A percentile compares a stretch with the other conserved stretches of the same genome.
phyloP scores from a whole-genome alignment of 176 grass and related monocot genomes.

The Eragrostis nindensis region DNA sequence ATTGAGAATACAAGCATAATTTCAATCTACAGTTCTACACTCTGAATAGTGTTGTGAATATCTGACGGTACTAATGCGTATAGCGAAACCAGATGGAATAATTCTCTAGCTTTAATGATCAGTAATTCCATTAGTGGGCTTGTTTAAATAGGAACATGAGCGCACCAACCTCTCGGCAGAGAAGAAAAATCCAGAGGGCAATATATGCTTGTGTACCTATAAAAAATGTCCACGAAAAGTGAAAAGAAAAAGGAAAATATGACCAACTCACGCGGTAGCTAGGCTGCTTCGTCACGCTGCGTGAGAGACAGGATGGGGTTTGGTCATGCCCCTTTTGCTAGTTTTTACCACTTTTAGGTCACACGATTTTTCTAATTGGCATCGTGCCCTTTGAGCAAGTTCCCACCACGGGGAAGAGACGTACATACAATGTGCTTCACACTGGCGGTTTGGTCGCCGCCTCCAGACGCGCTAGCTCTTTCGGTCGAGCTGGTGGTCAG shows the following conservation, averaged over 20 bases:
- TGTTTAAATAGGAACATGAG: no score
- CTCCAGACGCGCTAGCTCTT: not conserved
- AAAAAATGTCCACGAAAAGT: not conserved
- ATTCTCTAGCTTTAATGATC: no score
- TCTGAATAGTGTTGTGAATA: no score
- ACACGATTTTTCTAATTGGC: not conserved
- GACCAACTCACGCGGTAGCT: not conserved
- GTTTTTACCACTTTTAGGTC: slow-evolving; percentile 41
- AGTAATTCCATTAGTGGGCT: no score
- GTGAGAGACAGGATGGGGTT: not conserved
- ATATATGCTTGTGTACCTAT: not conserved
- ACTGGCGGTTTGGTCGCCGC: not conserved
- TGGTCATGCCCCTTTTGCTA: slow-evolving; percentile 21
- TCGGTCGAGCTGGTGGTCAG: not conserved
- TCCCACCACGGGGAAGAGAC: slow-evolving; percentile 23
- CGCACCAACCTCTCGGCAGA: no score
- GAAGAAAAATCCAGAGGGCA: no score
- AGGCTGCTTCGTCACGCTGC: slow-evolving; percentile 13
- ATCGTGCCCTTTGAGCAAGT: slow-evolving; percentile 36
- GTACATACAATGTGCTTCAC: slow-evolving; percentile 32
- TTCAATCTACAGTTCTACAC: no score
- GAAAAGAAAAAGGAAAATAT: not conserved
- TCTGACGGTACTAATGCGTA: no score
- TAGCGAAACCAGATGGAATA: no score
- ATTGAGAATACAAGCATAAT: no score